phyloP scores from a whole-genome alignment of 768 basidiomycete genomes.

The Dacryopinax primogenitus region DNA sequence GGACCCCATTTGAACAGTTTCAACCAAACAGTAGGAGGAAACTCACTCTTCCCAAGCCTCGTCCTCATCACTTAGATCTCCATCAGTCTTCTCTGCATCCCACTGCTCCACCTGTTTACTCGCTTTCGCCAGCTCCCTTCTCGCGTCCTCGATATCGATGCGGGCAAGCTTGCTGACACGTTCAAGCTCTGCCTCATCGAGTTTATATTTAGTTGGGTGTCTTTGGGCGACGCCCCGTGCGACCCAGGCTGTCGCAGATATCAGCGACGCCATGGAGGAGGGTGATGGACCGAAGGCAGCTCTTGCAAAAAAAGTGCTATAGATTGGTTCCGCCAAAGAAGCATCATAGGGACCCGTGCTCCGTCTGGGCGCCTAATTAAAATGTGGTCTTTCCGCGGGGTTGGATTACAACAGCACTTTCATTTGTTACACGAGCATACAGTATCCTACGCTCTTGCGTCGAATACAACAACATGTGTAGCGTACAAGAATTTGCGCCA shows the following conservation, averaged over 20 bases:
- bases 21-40: not conserved
- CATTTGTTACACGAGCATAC: too few relatives aligned
- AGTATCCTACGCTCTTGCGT: too few relatives aligned
- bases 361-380: too few relatives aligned
- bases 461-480: too few relatives aligned
- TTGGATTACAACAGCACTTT: too few relatives aligned
- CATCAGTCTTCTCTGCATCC: slow-evolving; percentile 47
- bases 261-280: slow-evolving; percentile 10
- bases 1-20: slow-evolving; percentile 11
- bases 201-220: slow-evolving; percentile 74
- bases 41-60: slow-evolving; percentile 84
- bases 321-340: not conserved
- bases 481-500: too few relatives aligned
- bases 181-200: slow-evolving; percentile 80
- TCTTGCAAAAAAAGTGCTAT: not conserved
- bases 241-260: slow-evolving; percentile 39
- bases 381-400: too few relatives aligned
- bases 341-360: not conserved
- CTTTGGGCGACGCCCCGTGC: slow-evolving; percentile 60
- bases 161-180: slow-evolving; percentile 77
- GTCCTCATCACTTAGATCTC: slow-evolving; percentile 37
- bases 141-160: slow-evolving; percentile 83
- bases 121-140: slow-evolving; percentile 65
- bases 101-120: slow-evolving; percentile 58
- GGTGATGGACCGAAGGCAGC: not conserved